Conservation (phyloP, 2,329 filamentous ascomycete species). For the Penicillium griseofulvum region DNA sequence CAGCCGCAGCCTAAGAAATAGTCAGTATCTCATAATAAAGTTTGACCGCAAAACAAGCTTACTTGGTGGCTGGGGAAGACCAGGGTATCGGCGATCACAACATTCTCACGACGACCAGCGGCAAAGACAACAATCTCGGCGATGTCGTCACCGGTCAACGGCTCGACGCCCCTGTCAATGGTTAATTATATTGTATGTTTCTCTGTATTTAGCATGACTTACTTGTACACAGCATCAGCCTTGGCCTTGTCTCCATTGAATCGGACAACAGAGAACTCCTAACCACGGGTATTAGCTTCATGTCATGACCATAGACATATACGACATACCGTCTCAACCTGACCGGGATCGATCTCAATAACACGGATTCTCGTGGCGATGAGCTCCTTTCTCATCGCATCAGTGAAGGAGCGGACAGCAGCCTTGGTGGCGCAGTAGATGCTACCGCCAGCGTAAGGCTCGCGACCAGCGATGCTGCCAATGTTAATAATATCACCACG, state of each 20-base stretch:
- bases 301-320: not conserved
- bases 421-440: constrained; percentile 96
- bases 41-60: constrained; percentile 27
- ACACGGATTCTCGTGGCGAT: constrained; percentile 76
- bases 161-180: constrained; percentile 66
- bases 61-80: constrained; percentile 90
- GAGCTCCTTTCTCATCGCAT: constrained; percentile 77
- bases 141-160: constrained; percentile 84
- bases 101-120: constrained; percentile 80
- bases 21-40: not conserved
- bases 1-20: constrained; percentile 19
- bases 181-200: not conserved
- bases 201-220: constrained; percentile 34
- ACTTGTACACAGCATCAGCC: constrained; percentile 86
- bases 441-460: constrained; percentile 78
- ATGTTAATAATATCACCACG: constrained; percentile 94
- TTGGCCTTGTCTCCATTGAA: constrained; percentile 87
- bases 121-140: constrained; percentile 87
- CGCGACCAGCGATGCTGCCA: constrained; percentile 85
- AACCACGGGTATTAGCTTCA: not conserved
- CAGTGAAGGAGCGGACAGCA: constrained; percentile 80
- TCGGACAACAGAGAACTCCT: constrained; percentile 84
- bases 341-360: constrained; percentile 86
- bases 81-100: constrained; percentile 82
- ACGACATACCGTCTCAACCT: constrained; percentile 73